phyloP scores from a whole-genome alignment of 768 basidiomycete species.

The Goffeauzyma gilvescens region DNA sequence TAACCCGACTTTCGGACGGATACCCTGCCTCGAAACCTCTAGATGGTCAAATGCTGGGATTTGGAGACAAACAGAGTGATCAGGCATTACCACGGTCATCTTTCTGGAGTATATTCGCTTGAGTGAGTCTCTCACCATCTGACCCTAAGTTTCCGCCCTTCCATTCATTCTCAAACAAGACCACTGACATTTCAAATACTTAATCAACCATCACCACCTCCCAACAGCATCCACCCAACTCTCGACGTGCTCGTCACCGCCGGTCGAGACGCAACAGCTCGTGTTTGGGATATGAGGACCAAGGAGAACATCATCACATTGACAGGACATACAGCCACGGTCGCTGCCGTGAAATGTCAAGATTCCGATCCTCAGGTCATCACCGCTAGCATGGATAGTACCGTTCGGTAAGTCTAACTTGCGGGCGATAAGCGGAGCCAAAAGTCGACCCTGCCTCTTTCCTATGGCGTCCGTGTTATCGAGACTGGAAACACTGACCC shows the following conservation, averaged over 20 bases:
- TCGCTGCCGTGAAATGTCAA: conserved; percentile 89
- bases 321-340: conserved; percentile 80
- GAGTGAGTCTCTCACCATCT: conserved; percentile 28
- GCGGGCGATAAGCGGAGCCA: too few species aligned
- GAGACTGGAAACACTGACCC: too few species aligned
- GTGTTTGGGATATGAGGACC: conserved; percentile 95
- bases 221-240: conserved; percentile 61
- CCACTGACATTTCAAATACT: background rate
- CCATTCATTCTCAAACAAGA: background rate
- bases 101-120: conserved; percentile 90
- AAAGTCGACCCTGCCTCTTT: too few species aligned
- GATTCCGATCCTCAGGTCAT: conserved; percentile 96
- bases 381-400: conserved; percentile 95
- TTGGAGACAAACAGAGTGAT: conserved; percentile 98
- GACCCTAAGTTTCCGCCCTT: background rate
- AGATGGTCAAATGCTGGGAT: conserved; percentile 99
- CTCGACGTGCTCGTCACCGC: conserved; percentile 87
- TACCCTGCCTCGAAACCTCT: conserved; percentile 5
- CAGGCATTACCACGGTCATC: conserved; percentile 92
- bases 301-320: conserved; percentile 89
- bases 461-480: too few species aligned
- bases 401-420: conserved; percentile 60
- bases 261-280: conserved; percentile 82
- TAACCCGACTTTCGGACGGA: too few species aligned
- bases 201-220: too few species aligned